Evolutionary conservation across 805 yeast genomes (phyloP), one percentile per base, ranked within the genome.

Genomic region (Kodamaea neixiangensis): DNA sequence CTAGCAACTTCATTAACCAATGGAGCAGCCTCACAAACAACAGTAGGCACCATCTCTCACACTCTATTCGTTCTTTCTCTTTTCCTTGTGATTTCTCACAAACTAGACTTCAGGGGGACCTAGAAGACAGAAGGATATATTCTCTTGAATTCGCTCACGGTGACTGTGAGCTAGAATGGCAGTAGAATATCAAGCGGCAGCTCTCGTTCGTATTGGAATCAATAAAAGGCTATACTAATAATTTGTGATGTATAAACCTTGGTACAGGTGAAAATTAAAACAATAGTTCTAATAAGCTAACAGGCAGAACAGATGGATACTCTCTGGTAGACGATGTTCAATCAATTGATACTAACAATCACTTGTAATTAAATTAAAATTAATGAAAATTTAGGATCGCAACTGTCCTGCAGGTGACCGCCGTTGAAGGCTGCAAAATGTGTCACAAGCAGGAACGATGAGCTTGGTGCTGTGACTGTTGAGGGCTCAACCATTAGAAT

Each of bases 151-250:
- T 21, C 20, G 51, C 51, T 69, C 75, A 68, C 72, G 51, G 50
- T 40, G 46, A 47, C n/a, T 34, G 73, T 66, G 77, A 73, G 77
- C 63, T 58, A 44, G 44, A 43, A 31, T 6, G 37, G 14, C 35
- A 48, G 40, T 46, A 56, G 66, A 73, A 37, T 19, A 64, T 71
- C 74, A 71, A 67, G 72, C 75, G 75, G 75, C 75, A 71, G 75
- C 75, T 71, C 75, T 70, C 75, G 75, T 71, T 11, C 18, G 41
- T 37, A 37, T 4, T 37, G 4, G 19, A 20, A 11, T 37, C 19
- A 17, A 37, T 6, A 14, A 37, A 37, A 37, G 41, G 41, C 11
- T 37, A 37, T 37, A 37, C 41, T 17, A 37, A 17, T 37, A 37
- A 15, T 34, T 37, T 15, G 47, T 43, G 46, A 43, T 33, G 47